Percentiles rank a stretch among this genome's conserved stretches.
These are phyloP conservation scores for Byssoonygena ceratinophila DNA, from an alignment of 2,329 filamentous ascomycete species.

Conservation along the genomic window DNA sequence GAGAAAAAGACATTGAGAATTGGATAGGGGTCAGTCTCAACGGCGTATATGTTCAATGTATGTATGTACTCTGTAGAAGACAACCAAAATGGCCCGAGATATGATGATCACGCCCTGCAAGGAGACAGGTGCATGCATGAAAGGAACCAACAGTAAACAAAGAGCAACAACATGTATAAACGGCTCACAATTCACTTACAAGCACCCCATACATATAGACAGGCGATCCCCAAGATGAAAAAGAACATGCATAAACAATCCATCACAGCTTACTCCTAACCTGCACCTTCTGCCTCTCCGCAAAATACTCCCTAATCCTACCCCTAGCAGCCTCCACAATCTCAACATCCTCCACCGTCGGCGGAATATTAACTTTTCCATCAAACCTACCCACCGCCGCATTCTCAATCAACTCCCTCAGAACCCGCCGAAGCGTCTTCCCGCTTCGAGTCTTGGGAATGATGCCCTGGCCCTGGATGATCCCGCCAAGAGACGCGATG, in stretches of 20 bases:
- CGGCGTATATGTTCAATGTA: too few relatives aligned
- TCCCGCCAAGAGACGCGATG: slow-evolving; percentile 74
- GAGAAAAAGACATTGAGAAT: too few relatives aligned
- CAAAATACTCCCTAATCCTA: slow-evolving; percentile 68
- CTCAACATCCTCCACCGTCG: slow-evolving; percentile 70
- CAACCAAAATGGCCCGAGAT: too few relatives aligned
- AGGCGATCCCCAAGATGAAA: too few relatives aligned
- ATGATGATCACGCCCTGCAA: too few relatives aligned
- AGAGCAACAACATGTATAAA: too few relatives aligned
- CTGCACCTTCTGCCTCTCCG: slow-evolving; percentile 30
- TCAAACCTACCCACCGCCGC: slow-evolving; percentile 63
- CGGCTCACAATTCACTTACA: too few relatives aligned
- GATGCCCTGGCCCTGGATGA: slow-evolving; percentile 74
- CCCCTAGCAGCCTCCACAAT: slow-evolving; percentile 63
- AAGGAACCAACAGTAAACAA: too few relatives aligned
- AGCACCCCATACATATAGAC: too few relatives aligned
- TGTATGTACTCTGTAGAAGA: too few relatives aligned
- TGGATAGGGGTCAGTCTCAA: too few relatives aligned
- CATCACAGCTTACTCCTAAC: slow-evolving; percentile 38
- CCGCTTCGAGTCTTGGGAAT: slow-evolving; percentile 89
- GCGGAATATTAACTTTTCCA: slow-evolving; percentile 62
- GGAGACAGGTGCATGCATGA: too few relatives aligned
- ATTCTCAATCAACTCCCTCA: slow-evolving; percentile 77
- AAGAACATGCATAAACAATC: not conserved
- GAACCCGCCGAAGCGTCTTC: slow-evolving; percentile 73